These are phyloP conservation scores for Diaporthe helianthi DNA, from an alignment of 2,329 filamentous ascomycete species.

Conservation along the genomic window DNA sequence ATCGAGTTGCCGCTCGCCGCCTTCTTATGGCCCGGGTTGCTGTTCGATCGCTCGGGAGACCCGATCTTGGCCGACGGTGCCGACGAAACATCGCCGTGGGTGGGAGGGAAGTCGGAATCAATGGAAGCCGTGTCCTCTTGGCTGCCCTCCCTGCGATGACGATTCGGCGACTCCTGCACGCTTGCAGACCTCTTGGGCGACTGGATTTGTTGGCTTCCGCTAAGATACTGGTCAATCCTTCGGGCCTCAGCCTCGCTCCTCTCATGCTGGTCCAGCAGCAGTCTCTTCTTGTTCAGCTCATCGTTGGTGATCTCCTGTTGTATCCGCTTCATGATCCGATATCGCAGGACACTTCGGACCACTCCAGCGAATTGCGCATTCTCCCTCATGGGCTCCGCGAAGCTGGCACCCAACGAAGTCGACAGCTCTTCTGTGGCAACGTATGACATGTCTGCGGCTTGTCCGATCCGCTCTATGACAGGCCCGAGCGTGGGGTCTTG, in stretches of 20 bases:
- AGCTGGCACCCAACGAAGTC: slow-evolving; percentile 85
- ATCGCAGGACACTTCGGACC: slow-evolving; percentile 85
- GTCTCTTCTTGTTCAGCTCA: slow-evolving; percentile 86
- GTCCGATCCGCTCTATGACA: slow-evolving; percentile 92
- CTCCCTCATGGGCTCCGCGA: slow-evolving; percentile 97
- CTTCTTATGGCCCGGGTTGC: slow-evolving; percentile 72
- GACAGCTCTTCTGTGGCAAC: slow-evolving; percentile 94
- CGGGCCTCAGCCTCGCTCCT: slow-evolving; percentile 91
- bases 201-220: slow-evolving; percentile 69
- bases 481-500: slow-evolving; percentile 86
- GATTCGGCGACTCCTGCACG: slow-evolving; percentile 57
- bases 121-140: slow-evolving; percentile 86
- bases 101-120: slow-evolving; percentile 94
- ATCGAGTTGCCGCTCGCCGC: slow-evolving; percentile 87
- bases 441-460: slow-evolving; percentile 95
- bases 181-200: slow-evolving; percentile 73
- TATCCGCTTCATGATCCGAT: slow-evolving; percentile 89
- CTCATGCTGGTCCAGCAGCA: slow-evolving; percentile 86
- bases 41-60: slow-evolving; percentile 61
- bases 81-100: slow-evolving; percentile 75
- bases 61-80: slow-evolving; percentile 78
- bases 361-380: slow-evolving; percentile 97
- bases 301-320: slow-evolving; percentile 98
- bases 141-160: slow-evolving; percentile 62
- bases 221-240: slow-evolving; percentile 92